Evolutionary conservation across 2,329 filamentous ascomycete species (phyloP).

Genomic region (Erysiphe neolycopersici): DNA sequence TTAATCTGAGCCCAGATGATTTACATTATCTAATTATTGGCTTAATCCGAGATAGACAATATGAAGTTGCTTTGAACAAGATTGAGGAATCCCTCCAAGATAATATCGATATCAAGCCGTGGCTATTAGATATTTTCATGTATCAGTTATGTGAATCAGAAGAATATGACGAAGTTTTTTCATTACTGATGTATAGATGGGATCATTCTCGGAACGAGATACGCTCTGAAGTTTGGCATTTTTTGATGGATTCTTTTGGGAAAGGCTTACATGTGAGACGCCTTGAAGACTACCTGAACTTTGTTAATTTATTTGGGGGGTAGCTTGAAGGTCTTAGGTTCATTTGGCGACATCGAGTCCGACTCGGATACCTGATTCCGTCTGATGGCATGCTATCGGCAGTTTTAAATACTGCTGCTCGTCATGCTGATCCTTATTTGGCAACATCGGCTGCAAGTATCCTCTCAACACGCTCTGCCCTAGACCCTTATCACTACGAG

Average conservation of each 20-base stretch:
- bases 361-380: slow-evolving; percentile 29
- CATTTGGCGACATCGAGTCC: slow-evolving; percentile 44
- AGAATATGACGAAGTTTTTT: slow-evolving; percentile 53
- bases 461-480: slow-evolving; percentile 27
- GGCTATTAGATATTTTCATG: slow-evolving; percentile 57
- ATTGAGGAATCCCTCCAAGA: slow-evolving; percentile 38
- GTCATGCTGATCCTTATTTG: slow-evolving; percentile 37
- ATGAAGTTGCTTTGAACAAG: slow-evolving; percentile 51
- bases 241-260: slow-evolving; percentile 52
- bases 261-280: slow-evolving; percentile 28
- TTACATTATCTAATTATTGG: slow-evolving; percentile 44
- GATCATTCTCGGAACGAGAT: slow-evolving; percentile 18
- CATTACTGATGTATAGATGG: slow-evolving; percentile 33
- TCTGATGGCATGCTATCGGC: slow-evolving; percentile 38
- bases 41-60: slow-evolving; percentile 53
- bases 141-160: slow-evolving; percentile 43
- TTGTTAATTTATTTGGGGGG: background rate
- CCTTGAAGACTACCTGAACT: slow-evolving; percentile 1
- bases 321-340: slow-evolving; percentile 37
- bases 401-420: slow-evolving; percentile 45
- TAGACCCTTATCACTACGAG: slow-evolving; percentile 51
- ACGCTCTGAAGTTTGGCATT: slow-evolving; percentile 34
- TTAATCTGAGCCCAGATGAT: slow-evolving; percentile 30
- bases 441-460: slow-evolving; percentile 44
- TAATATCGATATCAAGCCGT: slow-evolving; percentile 29